Evolutionary conservation across 1,284 basidiomycete species (phyloP), one percentile per base, ranked within the genome.

Genomic region (Tylopilus sp.): DNA sequence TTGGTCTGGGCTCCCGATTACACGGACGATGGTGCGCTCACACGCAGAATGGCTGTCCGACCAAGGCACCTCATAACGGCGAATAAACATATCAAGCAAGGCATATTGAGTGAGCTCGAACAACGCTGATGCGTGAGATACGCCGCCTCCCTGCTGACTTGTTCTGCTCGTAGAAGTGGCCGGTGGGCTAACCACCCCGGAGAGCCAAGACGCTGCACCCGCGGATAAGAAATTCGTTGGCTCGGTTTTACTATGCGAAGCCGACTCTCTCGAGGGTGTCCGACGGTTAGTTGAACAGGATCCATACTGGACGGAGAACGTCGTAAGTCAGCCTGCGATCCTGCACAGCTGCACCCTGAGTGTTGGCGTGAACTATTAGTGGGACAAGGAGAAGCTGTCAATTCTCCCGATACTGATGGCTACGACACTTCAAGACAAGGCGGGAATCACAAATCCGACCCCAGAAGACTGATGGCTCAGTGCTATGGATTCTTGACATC

Each of bases 1-100:
- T 56, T 80, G 48, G 74, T 82, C 25, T 81, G 75, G 59, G 76
- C 78, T 3, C 78, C 77, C 4, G 79, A 82, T 53, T 73, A 67
- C 53, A 73, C 71, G 10, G 74, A 77, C 40, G 71, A 71, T 49
- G 78, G 71, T 6, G 72, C 76, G 6, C 72, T 76, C 35, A 67
- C 71, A 21, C 71, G 71, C 21, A 71, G 81, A 46, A 64, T 78
- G 51, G 70, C 73, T 1, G 76, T 81, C 6, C 68, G 79, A 46
- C 56, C 64, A 9, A 57, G 62, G 23, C 80, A 82, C 61, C 56
- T 80, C 15, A 67, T 64, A 35, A 61, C 48, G 23, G 71, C 76
- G 9, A 71, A 73, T 48, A 63, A 61, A n/a, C 59, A 65, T n/a
- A 68, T 75, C 54, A 59, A 64, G 29, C 64, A 64, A 13, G 76